Base-by-base conservation (phyloP, 2,329 filamentous ascomycete genomes). In the Dothistroma pini region DNA sequence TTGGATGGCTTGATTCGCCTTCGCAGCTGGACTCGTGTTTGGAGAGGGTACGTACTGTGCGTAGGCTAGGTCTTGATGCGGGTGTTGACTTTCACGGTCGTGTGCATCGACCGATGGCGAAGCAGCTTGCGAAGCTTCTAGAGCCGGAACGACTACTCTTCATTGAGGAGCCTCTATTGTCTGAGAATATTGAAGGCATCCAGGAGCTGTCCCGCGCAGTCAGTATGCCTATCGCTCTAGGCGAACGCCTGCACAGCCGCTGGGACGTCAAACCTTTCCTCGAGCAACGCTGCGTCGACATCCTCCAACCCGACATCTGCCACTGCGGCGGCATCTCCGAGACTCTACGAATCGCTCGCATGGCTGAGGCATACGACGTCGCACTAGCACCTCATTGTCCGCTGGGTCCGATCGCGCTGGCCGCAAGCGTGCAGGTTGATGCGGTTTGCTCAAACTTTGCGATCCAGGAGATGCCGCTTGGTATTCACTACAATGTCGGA, bases 81-180 rank as follows among this genome's bases (percentile, higher is more conserved):
- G 90, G 86, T 1, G 80, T 93, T 31, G 90, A 93, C 69, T 92
- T 92, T 74, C 90, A 93, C 71, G 90, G 89, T 3, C 84, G 89
- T 9, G 78, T 91, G 0, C 89, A 92, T 75, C 88, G 88, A 63
- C 87, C 88, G 22, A 91, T 92, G 88, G 89, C 89, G 0, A 90
- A 89, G 68, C 89, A 91, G 67, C 81, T 93, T 3, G 87, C 87
- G 1, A 82, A 83, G 59, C 79, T 83, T 0, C 80, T 92, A 0
- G 87, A 88, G 63, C 87, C 88, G 0, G 82, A 89, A 65, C 79
- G 80, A 1, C 88, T 88, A 0, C 76, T 92, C 16, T 92, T 91
- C 72, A 86, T 92, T 44, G 89, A 91, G 70, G 88, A 91, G 66
- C 88, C 88, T 0, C 76, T 91, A 1, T 79, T 91, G 0, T 88